phyloP scores from a whole-genome alignment of 2,329 filamentous ascomycete species.

The Phialocephala subalpina region DNA sequence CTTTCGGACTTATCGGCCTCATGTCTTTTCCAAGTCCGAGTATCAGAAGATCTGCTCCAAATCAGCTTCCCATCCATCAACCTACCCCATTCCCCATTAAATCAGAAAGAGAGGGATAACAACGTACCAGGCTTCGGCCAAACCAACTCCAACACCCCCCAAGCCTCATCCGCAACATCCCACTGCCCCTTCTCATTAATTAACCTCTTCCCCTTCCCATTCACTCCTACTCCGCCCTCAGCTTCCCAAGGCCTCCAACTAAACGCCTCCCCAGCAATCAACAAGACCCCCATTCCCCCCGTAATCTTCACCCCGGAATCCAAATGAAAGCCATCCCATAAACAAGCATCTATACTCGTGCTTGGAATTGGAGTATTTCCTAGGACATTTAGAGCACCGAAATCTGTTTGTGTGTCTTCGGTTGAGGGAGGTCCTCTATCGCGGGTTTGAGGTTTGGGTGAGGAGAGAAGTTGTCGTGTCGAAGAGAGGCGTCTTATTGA shows the following conservation, averaged over 20 bases:
- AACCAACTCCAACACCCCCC: constrained; percentile 78
- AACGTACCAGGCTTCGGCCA: constrained; percentile 88
- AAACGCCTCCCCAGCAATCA: constrained; percentile 89
- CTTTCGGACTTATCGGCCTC: constrained; percentile 77
- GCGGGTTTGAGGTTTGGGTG: constrained; percentile 48
- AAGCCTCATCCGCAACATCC: constrained; percentile 74
- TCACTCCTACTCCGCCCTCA: background rate
- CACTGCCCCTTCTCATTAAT: constrained; percentile 83
- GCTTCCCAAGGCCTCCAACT: constrained; percentile 83
- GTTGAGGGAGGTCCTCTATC: constrained; percentile 67
- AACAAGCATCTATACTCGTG: constrained; percentile 84
- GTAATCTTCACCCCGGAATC: constrained; percentile 79
- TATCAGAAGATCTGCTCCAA: constrained; percentile 77
- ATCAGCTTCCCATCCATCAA: too few relatives aligned
- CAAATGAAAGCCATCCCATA: constrained; percentile 83
- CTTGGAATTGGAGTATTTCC: constrained; percentile 78
- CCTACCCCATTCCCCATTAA: too few relatives aligned
- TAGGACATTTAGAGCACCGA: constrained; percentile 80
- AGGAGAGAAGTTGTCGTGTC: constrained; percentile 16
- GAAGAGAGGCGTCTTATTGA: constrained; percentile 15
- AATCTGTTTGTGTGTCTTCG: constrained; percentile 74
- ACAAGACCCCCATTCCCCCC: constrained; percentile 75
- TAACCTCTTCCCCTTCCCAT: constrained; percentile 54
- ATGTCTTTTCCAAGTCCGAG: constrained; percentile 84
- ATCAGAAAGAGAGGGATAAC: too few relatives aligned